Evolutionary conservation across 306 rosid species (phyloP).

Genomic region (Biancaea sappan): DNA sequence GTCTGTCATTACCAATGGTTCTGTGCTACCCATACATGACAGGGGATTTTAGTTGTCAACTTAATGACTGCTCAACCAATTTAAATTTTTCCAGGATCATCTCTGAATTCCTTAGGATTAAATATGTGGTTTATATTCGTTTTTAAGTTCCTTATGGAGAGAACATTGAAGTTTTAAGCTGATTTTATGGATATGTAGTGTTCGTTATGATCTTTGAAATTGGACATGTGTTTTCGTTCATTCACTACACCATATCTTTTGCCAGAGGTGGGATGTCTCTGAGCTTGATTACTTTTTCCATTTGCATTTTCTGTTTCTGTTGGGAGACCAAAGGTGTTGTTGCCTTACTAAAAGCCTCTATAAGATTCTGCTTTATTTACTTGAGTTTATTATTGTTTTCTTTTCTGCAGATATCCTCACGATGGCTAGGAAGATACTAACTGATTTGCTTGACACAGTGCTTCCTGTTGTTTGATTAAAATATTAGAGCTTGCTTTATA

Average conservation of each 20-base stretch:
- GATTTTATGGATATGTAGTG: background rate
- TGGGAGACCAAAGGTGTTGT: background rate
- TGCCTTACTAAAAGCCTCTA: background rate
- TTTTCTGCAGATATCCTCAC: constrained; percentile 23
- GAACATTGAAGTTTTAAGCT: background rate
- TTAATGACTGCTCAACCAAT: background rate
- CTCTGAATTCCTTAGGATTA: background rate
- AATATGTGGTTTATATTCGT: background rate
- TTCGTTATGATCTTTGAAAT: background rate
- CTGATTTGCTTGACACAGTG: constrained; percentile 22
- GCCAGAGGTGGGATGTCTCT: background rate
- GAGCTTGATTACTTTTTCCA: background rate
- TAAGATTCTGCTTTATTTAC: constrained; percentile 8
- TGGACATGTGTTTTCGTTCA: background rate
- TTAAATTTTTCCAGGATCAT: background rate
- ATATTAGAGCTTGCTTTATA: constrained; percentile 17
- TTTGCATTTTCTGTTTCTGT: background rate
- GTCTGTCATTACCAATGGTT: background rate
- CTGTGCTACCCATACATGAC: background rate
- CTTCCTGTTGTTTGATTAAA: background rate
- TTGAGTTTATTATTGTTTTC: background rate
- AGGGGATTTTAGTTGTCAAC: background rate
- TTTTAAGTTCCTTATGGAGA: background rate
- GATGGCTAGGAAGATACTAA: background rate
- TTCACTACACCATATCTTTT: background rate